Evolutionary conservation across 371 early-diverging fungal species (phyloP), one percentile per base, ranked within the genome.

Genomic region (Mortierella sp.): DNA sequence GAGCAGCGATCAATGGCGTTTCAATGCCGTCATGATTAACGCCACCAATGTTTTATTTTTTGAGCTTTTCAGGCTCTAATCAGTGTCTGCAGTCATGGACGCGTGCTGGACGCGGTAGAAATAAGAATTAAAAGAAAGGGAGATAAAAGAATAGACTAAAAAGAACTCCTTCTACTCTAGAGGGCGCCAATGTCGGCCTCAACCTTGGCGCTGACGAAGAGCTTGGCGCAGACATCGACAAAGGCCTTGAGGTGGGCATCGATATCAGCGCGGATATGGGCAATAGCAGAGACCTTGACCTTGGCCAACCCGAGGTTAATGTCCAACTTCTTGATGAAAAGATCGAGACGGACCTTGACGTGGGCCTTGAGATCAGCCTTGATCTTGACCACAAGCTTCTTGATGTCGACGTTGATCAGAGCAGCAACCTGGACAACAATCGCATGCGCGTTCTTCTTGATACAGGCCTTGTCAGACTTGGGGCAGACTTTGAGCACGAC

Each of bases 351-450:
- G 28, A 74, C 51, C 28, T 81, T 67, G 28, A 64, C 75, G 10
- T 70, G 44, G 55, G 73, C 78, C 3, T 69, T 43, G 70, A 84
- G 8, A 16, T 80, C 67, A 28, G 75, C 81, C 71, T 75, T 74
- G 72, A 82, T 34, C 82, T 76, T 82, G 67, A 73, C 76, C 28
- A 44, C 34, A 43, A 82, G 75, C 46, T 71, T 57, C 21, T 72
- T 34, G 69, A 84, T 59, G 48, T 76, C 57, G 50, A 78, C 21
- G 13, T 78, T 40, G 28, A 81, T 71, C 11, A 53, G 9, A 8
- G 80, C 84, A 51, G 57, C 77, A 61, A 83, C 78, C 0, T 75
- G 26, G 57, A 53, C 73, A 40, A 77, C 80, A 53, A 83, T 83
- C 24, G 28, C 5, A 5, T 72, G 28, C 5, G 80, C 80, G 26